Percentiles rank a stretch among this genome's conserved stretches.
These are phyloP conservation scores for Lathyrus tuberosus DNA, from an alignment of 306 rosid species.

Conservation along the genomic window DNA sequence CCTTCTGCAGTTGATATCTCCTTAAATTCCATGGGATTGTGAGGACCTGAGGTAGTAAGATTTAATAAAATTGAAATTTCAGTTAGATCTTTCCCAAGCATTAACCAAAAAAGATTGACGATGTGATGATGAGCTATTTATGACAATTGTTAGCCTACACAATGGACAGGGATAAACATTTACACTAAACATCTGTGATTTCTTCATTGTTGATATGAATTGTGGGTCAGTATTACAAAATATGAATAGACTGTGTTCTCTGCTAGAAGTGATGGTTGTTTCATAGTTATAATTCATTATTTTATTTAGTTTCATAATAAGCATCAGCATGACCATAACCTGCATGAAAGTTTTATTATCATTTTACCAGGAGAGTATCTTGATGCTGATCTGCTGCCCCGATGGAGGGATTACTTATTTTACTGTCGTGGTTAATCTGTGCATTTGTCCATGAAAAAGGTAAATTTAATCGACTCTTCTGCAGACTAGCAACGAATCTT, in stretches of 20 bases:
- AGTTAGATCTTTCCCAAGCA: slow-evolving; percentile 1
- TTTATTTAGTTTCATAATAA: slow-evolving; percentile 11
- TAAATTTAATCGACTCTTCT: slow-evolving; percentile 31
- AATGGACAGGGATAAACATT: neutral
- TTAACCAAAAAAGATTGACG: neutral
- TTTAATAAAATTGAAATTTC: neutral
- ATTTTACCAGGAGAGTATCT: slow-evolving; percentile 29
- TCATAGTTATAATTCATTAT: no score
- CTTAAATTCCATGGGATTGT: neutral
- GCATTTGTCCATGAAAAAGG: slow-evolving; percentile 23
- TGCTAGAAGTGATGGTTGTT: slow-evolving; percentile 7
- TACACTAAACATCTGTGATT: neutral
- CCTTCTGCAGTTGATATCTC: no score
- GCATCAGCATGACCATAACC: neutral
- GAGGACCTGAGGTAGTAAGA: slow-evolving; percentile 1
- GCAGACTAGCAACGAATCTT: slow-evolving; percentile 58
- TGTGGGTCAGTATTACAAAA: slow-evolving; percentile 20
- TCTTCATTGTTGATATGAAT: slow-evolving; percentile 20
- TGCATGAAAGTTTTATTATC: slow-evolving; percentile 24
- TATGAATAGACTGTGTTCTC: slow-evolving; percentile 16
- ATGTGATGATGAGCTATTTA: neutral
- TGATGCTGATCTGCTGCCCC: slow-evolving; percentile 28
- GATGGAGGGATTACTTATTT: slow-evolving; percentile 34
- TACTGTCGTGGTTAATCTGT: slow-evolving; percentile 28
- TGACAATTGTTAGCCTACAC: neutral